phyloP scores from a whole-genome alignment of 345 rosid species.

The Moricandia moricandioides region DNA sequence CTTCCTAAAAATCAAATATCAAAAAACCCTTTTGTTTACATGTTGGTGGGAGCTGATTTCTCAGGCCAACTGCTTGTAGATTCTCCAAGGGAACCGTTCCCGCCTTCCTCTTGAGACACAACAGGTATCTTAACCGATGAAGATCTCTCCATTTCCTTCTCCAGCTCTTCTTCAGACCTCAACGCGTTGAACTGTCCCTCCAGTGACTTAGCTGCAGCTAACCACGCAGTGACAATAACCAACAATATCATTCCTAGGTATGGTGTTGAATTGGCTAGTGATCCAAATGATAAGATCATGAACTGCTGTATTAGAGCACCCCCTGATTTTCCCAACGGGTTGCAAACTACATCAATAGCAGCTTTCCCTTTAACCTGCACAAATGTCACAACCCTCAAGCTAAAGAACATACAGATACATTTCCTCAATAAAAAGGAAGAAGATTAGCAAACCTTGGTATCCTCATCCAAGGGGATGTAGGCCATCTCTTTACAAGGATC shows the following conservation, averaged over 20 bases:
- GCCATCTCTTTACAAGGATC: conserved; percentile 99
- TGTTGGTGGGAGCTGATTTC: conserved; percentile 32
- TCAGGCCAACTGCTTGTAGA: conserved; percentile 22
- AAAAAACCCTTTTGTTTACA: neutral
- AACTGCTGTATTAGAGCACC: conserved; percentile 97
- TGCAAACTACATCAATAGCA: conserved; percentile 95
- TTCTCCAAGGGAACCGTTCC: conserved; percentile 43
- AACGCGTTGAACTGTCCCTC: conserved; percentile 74
- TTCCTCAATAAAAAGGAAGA: neutral
- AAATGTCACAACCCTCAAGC: neutral
- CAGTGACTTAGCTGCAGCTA: conserved; percentile 81
- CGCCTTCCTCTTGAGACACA: conserved; percentile 49
- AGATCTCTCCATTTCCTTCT: conserved; percentile 91
- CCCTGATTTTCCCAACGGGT: conserved; percentile 93
- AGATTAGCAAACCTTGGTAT: conserved; percentile 67
- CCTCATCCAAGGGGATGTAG: conserved; percentile 92
- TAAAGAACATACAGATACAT: neutral
- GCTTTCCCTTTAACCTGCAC: conserved; percentile 95
- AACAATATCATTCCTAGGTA: conserved; percentile 76
- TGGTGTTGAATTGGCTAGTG: conserved; percentile 92
- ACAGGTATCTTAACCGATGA: conserved; percentile 64
- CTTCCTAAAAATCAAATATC: neutral
- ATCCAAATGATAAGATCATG: conserved; percentile 91
- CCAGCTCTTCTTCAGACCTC: conserved; percentile 85
- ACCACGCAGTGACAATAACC: conserved; percentile 81